phyloP scores from a whole-genome alignment of 2,329 filamentous ascomycete genomes.

The Xylaria sp. region DNA sequence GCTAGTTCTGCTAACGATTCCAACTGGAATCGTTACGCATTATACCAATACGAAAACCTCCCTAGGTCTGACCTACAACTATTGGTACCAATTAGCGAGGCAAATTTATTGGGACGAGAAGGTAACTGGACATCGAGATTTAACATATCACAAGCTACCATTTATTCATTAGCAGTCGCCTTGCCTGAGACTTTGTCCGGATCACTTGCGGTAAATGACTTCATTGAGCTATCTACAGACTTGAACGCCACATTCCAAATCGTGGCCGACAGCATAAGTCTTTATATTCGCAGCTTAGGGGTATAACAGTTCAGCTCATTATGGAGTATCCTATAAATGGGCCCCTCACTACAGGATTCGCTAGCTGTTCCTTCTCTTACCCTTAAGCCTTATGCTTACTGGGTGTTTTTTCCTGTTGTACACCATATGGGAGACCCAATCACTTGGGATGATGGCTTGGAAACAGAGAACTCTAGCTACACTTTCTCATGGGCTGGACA shows the following conservation, averaged over 20 bases:
- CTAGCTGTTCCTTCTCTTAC: not conserved
- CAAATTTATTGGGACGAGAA: not conserved
- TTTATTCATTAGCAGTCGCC: not conserved
- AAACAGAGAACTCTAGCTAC: not conserved
- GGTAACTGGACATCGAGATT: not conserved
- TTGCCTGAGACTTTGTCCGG: not conserved
- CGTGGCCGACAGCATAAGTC: not conserved
- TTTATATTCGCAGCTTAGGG: not conserved
- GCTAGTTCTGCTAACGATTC: not conserved
- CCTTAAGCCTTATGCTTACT: not conserved
- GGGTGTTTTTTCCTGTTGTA: not conserved
- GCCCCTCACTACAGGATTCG: not conserved
- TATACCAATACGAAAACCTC: not conserved
- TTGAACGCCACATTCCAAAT: not conserved
- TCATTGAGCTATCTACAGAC: not conserved
- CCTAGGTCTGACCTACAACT: not conserved
- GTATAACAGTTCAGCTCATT: not conserved
- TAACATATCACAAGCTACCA: not conserved
- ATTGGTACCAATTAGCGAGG: not conserved
- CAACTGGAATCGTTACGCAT: not conserved
- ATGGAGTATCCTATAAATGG: not conserved
- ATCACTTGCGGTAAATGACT: not conserved
- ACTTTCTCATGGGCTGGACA: not conserved
- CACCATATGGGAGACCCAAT: conserved; percentile 7
- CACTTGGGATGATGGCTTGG: not conserved